Percentiles rank a stretch among this genome's conserved stretches.
Evolutionary conservation across 306 rosid species (phyloP).

Genomic region (Dryas octopetala): DNA sequence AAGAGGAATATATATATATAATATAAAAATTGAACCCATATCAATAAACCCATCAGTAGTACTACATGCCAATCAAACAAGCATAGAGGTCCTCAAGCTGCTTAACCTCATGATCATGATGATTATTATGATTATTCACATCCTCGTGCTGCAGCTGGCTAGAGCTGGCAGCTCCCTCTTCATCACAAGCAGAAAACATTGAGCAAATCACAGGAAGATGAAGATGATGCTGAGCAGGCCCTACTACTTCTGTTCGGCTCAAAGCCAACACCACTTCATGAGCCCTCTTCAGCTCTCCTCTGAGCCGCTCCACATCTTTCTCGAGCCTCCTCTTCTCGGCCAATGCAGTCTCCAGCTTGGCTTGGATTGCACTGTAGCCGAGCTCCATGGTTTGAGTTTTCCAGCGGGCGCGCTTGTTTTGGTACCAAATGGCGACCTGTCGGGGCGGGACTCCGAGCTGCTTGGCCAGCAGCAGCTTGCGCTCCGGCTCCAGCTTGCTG

Average conservation of each 20-base stretch:
- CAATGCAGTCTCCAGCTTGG: conserved; percentile 41
- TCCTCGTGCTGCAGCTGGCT: conserved; percentile 6
- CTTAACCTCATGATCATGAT: conserved; percentile 21
- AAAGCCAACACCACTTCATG: conserved; percentile 29
- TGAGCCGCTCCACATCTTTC: conserved; percentile 51
- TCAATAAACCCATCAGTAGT: neutral
- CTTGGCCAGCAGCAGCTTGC: conserved; percentile 48
- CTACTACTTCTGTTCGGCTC: conserved; percentile 15
- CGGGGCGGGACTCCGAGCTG: conserved; percentile 55
- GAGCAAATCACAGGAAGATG: conserved; percentile 4
- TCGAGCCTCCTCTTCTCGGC: conserved; percentile 53
- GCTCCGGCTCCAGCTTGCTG: conserved; percentile 54
- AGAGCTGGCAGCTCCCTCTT: conserved; percentile 29
- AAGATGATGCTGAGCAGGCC: neutral
- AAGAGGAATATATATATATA: neutral
- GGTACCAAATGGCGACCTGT: conserved; percentile 67
- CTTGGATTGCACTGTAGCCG: conserved; percentile 37
- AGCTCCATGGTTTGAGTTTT: conserved; percentile 57
- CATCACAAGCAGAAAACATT: conserved; percentile 14
- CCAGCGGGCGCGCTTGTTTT: conserved; percentile 68
- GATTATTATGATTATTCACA: too few species aligned
- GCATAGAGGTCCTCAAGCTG: conserved; percentile 51
- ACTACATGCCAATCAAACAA: conserved; percentile 35
- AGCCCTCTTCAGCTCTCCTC: conserved; percentile 44
- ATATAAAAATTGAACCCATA: neutral